Evolutionary conservation across 441 rosid species (phyloP).

Genomic region (Gossypium gossypioides): DNA sequence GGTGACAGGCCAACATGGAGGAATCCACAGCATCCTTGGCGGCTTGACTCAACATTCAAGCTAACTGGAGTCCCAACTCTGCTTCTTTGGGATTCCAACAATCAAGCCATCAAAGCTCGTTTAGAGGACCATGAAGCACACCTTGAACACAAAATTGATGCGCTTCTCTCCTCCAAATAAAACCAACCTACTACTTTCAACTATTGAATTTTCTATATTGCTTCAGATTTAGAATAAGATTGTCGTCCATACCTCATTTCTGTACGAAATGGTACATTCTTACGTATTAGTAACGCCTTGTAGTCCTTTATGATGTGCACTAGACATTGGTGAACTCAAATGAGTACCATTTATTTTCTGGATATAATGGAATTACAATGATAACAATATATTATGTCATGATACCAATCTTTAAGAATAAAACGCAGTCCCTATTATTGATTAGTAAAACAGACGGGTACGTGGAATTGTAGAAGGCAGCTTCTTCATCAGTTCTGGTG

Average conservation of each 20-base stretch:
- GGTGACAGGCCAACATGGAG: slow-evolving; percentile 85
- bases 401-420: background rate
- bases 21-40: slow-evolving; percentile 59
- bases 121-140: slow-evolving; percentile 87
- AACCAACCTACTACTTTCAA: background rate
- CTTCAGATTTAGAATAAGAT: background rate
- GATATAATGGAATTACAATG: too few relatives aligned
- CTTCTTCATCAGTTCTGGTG: background rate
- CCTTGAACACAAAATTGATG: slow-evolving; percentile 43
- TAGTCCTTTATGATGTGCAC: background rate
- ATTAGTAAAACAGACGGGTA: too few relatives aligned
- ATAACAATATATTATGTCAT: slow-evolving; percentile 8
- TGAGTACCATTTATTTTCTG: too few relatives aligned
- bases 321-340: background rate
- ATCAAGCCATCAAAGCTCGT: slow-evolving; percentile 40
- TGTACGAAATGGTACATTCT: background rate
- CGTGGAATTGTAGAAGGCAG: too few relatives aligned
- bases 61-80: slow-evolving; percentile 74
- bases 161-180: slow-evolving; percentile 35
- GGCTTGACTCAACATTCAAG: slow-evolving; percentile 58
- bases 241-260: background rate
- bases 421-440: too few relatives aligned
- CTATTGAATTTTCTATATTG: background rate
- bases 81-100: slow-evolving; percentile 58
- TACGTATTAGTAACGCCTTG: background rate